Base-by-base conservation (phyloP, 768 basidiomycete genomes). In the Kwoniella pini region DNA sequence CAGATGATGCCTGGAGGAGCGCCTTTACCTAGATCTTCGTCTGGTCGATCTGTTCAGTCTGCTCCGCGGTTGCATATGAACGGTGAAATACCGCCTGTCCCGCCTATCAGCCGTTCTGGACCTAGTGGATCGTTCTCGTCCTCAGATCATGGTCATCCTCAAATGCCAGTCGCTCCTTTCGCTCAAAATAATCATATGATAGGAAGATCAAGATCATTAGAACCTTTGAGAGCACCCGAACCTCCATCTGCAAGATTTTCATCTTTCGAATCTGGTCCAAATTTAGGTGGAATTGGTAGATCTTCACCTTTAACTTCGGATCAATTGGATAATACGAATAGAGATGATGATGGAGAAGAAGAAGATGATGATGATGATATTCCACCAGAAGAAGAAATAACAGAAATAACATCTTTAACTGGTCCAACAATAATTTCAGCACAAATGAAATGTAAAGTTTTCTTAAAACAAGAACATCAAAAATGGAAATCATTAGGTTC, bases 401-500 rank as follows among this genome's bases (percentile, higher is more conserved):
- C 87, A 67, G 80, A 79, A 12, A 80, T 80, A 1, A 80, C 80
- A 27, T 74, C 82, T 7, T 75, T 79, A 3, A 76, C 83, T 9
- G 91, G 88, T 3, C 90, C 92, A 1, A 84, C 90, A 4, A 81
- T 85, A 11, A 82, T 98, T 63, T 85, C 89, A 9, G 91, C 90
- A 12, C 87, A 91, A 73, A 95, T 93, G 90, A 93, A 94, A 77
- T 97, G 95, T 84, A 99, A 98, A 79, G 88, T 97, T 22, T 99
- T 98, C 81, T 81, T 96, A 46, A 88, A 98, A 74, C 92, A 95
- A 71, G 86, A 90, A 33, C 94, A 97, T 74, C 70, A 75, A n/a
- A 91, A 95, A 76, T 99, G 96, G 96, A 99, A 96, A 80, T 87
- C 90, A 0, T 82, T 98, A 56, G 96, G 96, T 2, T 82, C 88